Percentiles rank a stretch among this genome's conserved stretches.
phyloP scores from a whole-genome alignment of 805 yeast genomes.

The Wickerhamiella shivajii region DNA sequence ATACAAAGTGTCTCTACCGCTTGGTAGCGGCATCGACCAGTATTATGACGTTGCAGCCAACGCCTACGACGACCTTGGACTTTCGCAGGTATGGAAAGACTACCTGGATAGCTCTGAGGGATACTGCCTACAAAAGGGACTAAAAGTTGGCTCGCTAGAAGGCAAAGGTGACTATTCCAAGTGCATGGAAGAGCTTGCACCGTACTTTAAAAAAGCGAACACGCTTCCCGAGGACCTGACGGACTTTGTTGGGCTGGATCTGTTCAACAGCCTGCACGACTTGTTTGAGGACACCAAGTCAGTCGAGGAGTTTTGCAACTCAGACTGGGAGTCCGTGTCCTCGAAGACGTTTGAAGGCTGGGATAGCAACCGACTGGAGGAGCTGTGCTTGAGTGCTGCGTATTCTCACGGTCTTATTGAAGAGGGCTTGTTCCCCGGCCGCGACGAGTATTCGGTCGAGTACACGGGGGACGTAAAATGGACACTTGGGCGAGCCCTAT shows the following conservation, averaged over 20 bases:
- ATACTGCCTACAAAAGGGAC: slow-evolving; percentile 9
- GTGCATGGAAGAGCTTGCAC: slow-evolving; percentile 36
- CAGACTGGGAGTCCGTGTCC: slow-evolving; percentile 10
- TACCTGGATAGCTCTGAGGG: background rate
- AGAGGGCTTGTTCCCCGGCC: slow-evolving; percentile 45
- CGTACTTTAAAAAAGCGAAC: slow-evolving; percentile 23
- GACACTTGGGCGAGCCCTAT: slow-evolving; percentile 46
- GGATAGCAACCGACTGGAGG: slow-evolving; percentile 25
- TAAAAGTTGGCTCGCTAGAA: slow-evolving; percentile 1
- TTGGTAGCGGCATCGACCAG: slow-evolving; percentile 1
- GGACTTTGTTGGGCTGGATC: background rate
- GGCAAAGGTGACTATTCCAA: slow-evolving; percentile 39
- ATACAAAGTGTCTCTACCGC: slow-evolving; percentile 9
- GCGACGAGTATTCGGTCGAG: slow-evolving; percentile 31
- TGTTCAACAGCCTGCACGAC: background rate
- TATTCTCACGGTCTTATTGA: slow-evolving; percentile 46
- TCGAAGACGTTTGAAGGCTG: slow-evolving; percentile 14
- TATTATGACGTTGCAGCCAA: slow-evolving; percentile 9
- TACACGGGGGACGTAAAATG: slow-evolving; percentile 30
- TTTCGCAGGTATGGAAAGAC: slow-evolving; percentile 3
- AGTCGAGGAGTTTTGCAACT: slow-evolving; percentile 8
- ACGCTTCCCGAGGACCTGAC: background rate
- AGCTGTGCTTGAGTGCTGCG: slow-evolving; percentile 45
- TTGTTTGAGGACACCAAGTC: background rate
- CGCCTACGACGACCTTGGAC: slow-evolving; percentile 5